These are phyloP conservation scores for Talaromyces pinophilus DNA, from an alignment of 2,329 filamentous ascomycete species.

Conservation along the genomic window DNA sequence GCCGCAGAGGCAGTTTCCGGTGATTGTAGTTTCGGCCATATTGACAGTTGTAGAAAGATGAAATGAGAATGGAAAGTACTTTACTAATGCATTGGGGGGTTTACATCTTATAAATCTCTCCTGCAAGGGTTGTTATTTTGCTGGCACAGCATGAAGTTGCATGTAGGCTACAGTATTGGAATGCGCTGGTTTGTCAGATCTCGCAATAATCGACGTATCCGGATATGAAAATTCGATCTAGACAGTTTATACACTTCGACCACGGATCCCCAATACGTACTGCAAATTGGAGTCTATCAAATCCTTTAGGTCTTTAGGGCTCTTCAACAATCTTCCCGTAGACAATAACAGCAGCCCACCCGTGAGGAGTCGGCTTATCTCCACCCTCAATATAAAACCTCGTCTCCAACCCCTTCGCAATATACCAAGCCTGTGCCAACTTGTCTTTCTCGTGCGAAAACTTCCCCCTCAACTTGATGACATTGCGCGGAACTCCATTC, in stretches of 20 bases:
- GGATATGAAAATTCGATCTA: neutral
- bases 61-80: neutral
- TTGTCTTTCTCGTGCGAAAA: neutral
- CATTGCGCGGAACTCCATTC: neutral
- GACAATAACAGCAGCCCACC: neutral
- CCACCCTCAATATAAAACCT: slow-evolving; percentile 9
- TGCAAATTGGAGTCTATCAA: neutral
- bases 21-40: neutral
- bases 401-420: neutral
- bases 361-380: neutral
- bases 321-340: slow-evolving; percentile 5
- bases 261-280: neutral
- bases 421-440: neutral
- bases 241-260: neutral
- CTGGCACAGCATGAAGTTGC: neutral
- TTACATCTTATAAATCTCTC: neutral
- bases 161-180: neutral
- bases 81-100: neutral
- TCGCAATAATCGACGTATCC: neutral
- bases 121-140: neutral
- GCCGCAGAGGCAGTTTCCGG: slow-evolving; percentile 16
- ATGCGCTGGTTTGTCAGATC: neutral
- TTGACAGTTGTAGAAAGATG: neutral
- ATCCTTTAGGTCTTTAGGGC: neutral
- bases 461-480: neutral